Percentiles rank a stretch among this genome's conserved stretches.
phyloP scores from a whole-genome alignment of 257 asterid species.

The Ocimum tenuiflorum region DNA sequence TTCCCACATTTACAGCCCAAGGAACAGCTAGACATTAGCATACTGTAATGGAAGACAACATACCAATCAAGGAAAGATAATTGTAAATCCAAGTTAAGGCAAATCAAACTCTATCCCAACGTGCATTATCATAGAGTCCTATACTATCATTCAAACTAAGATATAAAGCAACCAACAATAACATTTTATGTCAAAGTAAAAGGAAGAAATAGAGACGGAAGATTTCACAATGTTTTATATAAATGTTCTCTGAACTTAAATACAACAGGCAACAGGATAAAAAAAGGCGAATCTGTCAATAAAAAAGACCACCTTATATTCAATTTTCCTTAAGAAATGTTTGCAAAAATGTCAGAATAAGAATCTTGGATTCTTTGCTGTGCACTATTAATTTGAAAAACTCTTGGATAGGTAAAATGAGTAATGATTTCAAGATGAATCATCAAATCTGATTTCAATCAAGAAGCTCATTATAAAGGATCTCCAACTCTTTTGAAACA shows the following conservation, averaged over 20 bases:
- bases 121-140: not conserved
- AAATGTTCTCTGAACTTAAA: not conserved
- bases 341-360: not conserved
- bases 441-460: slow-evolving; percentile 6
- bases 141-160: slow-evolving; percentile 1
- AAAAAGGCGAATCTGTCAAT: not conserved
- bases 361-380: slow-evolving; percentile 4
- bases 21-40: slow-evolving; percentile 86
- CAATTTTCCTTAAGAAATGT: not conserved
- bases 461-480: not conserved
- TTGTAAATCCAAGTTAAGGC: not conserved
- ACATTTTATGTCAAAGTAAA: not conserved
- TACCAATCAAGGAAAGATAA: slow-evolving; percentile 19
- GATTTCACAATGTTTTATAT: not conserved
- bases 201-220: not conserved
- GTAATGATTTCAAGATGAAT: not conserved
- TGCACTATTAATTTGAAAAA: not conserved
- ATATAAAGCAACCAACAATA: not conserved
- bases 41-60: slow-evolving; percentile 39
- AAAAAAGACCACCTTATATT: not conserved
- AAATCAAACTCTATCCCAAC: slow-evolving; percentile 4
- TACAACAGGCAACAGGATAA: not conserved
- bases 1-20: slow-evolving; percentile 81
- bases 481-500: not conserved
- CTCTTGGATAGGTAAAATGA: not conserved